phyloP scores from a whole-genome alignment of 2,329 filamentous ascomycete species.

The Neopestalotiopsis sp. region DNA sequence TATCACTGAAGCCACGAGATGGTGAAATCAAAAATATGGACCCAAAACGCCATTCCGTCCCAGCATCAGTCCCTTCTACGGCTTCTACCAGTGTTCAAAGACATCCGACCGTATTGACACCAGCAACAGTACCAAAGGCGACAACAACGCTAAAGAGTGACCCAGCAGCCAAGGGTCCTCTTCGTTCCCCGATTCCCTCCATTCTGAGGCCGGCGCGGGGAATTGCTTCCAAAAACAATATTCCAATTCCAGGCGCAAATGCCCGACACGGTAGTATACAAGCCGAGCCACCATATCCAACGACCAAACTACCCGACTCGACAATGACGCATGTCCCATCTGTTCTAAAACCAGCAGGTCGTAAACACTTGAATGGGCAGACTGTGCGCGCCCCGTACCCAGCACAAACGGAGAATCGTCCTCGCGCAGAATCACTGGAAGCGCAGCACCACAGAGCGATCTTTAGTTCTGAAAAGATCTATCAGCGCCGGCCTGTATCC shows the following conservation, averaged over 20 bases:
- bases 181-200: conserved; percentile 12
- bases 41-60: conserved; percentile 25
- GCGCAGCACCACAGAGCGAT: background rate
- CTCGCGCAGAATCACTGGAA: background rate
- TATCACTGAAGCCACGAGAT: conserved; percentile 28
- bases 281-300: background rate
- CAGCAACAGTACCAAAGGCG: conserved; percentile 23
- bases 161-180: background rate
- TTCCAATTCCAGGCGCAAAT: conserved; percentile 20
- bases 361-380: background rate
- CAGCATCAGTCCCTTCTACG: conserved; percentile 13
- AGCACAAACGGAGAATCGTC: background rate
- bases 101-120: conserved; percentile 24
- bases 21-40: conserved; percentile 28
- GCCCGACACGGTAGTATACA: conserved; percentile 2
- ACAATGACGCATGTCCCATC: conserved; percentile 15
- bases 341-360: conserved; percentile 17
- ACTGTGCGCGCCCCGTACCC: background rate
- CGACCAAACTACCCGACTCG: background rate
- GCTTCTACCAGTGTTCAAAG: conserved; percentile 14
- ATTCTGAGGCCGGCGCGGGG: conserved; percentile 10
- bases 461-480: background rate
- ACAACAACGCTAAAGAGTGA: background rate
- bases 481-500: background rate
- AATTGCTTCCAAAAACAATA: conserved; percentile 8